Evolutionary conservation across 805 yeast species (phyloP), one percentile per base, ranked within the genome.

Genomic region (Wickerhamomyces ciferrii): DNA sequence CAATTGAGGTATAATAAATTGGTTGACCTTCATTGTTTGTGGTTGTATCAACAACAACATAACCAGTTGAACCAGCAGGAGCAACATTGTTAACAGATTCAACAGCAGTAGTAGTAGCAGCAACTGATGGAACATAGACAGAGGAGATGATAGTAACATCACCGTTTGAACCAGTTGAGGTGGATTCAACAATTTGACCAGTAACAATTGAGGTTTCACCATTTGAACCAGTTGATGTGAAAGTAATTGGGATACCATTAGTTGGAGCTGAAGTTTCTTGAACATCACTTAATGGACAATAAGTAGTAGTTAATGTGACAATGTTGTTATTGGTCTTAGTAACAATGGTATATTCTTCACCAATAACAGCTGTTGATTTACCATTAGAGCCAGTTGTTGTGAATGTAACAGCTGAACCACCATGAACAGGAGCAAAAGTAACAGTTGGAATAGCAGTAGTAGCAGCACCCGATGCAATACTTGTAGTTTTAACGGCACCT

Each of bases 361-460:
- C 43, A 31, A 54, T 60, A 36, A 58, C 49, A 42, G 48, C 58
- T 35, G 62, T 52, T 53, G 60, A 53, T 35, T 50, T 55, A 36
- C 43, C 42, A 49, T 59, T 58, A 44, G 58, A 45, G 47, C 46
- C 53, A 34, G 59, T 53, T 46, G 49, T 25, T 6, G 31, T 39
- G 32, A 25, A 24, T 3, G 32, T 39, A 18, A 24, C 41, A n/a
- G 32, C 32, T 13, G 39, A 37, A 37, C 39, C 39, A 37, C 39
- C 39, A 21, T 37, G 39, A 21, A 14, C 25, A 7, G 39, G 23
- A 35, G 38, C 21, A 15, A 19, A 15, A 9, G 38, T 35, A 19
- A 35, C 23, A 35, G 38, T 35, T 35, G 38, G 21, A 10, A 35
- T 17, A 35, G 38, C 15, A 19, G 23, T 35, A 15, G 24, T 19